Evolutionary conservation across 352 stramenopile genomes (phyloP), one percentile per base, ranked within the genome.

Genomic region (Globisporangium recalcitrans): DNA sequence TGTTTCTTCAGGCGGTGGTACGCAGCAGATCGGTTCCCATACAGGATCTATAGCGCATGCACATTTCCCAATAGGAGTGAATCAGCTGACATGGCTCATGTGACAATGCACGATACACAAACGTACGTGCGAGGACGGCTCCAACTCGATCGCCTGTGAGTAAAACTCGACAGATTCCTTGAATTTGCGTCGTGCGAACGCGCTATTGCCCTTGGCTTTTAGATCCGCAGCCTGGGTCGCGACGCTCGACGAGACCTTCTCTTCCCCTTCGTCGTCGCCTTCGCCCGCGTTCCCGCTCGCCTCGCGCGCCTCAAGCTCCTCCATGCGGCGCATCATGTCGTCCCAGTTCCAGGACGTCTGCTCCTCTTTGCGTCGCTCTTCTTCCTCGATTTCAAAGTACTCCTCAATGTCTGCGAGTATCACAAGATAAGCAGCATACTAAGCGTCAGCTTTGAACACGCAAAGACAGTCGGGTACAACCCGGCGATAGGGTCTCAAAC

Each of bases 371-470:
- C 85, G 80, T 6, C 71, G 59, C 24, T 78, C 77, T 61, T 95
- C 84, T 48, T 93, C 78, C 63, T 95, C 84, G 40, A 95, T 67
- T 56, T 93, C 86, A 70, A 95, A 95, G 56, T 82, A 95, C 54
- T 88, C 77, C 27, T 83, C 77, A 13, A 92, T 73, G 32, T 95
- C 86, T 90, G 29, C 24, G 22, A 24, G 24, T 56, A 42, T 9
- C 1, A 59, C 24, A 21, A 34, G 6, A 52, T 21, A 44, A 44
- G 32, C n/a, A n/a, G n/a, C n/a, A n/a, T n/a, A n/a, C n/a, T n/a
- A n/a, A n/a, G n/a, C n/a, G n/a, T n/a, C n/a, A n/a, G n/a, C n/a
- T n/a, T n/a, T n/a, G n/a, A n/a, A n/a, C n/a, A n/a, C n/a, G n/a
- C n/a, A n/a, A n/a, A n/a, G n/a, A n/a, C n/a, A n/a, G n/a, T n/a